phyloP scores from a whole-genome alignment of 352 stramenopile species.

The Phytophthora nicotianae region DNA sequence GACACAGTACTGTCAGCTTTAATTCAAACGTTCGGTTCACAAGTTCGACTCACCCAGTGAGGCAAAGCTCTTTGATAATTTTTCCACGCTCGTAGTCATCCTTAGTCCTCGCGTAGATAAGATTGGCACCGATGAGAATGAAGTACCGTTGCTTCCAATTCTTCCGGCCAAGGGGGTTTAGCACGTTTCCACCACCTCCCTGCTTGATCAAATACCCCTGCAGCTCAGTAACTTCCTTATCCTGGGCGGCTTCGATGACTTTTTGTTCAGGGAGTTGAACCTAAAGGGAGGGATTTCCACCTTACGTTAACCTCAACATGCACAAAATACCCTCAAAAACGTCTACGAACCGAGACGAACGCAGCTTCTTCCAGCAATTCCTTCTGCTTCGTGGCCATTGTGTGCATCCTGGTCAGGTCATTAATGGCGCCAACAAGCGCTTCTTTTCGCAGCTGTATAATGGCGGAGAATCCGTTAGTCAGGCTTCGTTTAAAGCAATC shows the following conservation, averaged over 20 bases:
- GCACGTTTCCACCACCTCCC: constrained; percentile 73
- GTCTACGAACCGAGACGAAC: constrained; percentile 66
- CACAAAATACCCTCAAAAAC: neutral
- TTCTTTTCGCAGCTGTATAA: constrained; percentile 70
- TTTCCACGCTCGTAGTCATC: constrained; percentile 87
- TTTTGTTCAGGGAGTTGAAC: constrained; percentile 80
- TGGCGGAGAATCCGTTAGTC: neutral
- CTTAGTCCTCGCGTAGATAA: constrained; percentile 87
- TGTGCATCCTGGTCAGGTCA: constrained; percentile 70
- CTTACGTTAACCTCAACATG: neutral
- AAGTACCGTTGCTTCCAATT: constrained; percentile 92
- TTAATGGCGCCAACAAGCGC: constrained; percentile 67
- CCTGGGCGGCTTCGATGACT: constrained; percentile 79
- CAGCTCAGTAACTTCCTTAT: constrained; percentile 61
- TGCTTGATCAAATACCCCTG: constrained; percentile 91
- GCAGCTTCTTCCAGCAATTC: constrained; percentile 77
- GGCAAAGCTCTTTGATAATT: constrained; percentile 86
- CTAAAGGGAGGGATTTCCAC: constrained; percentile 20
- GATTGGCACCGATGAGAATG: constrained; percentile 67
- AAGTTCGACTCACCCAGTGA: constrained; percentile 62
- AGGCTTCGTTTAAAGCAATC: neutral
- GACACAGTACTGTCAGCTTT: neutral
- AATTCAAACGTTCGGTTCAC: neutral
- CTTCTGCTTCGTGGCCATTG: constrained; percentile 69
- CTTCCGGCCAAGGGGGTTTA: constrained; percentile 79